These are phyloP conservation scores for Boletus tomentosulus DNA, from an alignment of 768 basidiomycete species.

Conservation along the genomic window DNA sequence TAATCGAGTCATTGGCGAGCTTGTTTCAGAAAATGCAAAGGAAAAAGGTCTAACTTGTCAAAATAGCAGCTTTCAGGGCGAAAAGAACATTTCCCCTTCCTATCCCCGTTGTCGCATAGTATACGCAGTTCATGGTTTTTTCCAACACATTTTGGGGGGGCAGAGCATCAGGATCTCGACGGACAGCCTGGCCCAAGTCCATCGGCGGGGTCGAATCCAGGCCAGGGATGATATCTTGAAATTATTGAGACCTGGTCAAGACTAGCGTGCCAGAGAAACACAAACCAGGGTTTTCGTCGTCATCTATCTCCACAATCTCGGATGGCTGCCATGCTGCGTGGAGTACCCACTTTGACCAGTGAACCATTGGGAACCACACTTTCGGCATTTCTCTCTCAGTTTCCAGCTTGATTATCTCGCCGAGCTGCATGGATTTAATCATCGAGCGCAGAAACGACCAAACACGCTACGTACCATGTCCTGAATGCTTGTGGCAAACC, in stretches of 20 bases:
- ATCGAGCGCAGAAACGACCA: not conserved
- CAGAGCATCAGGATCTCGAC: slow-evolving; percentile 70
- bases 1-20: not conserved
- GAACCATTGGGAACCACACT: slow-evolving; percentile 55
- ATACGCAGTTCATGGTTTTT: slow-evolving; percentile 42
- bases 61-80: slow-evolving; percentile 64
- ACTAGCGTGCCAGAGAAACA: not conserved
- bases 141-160: slow-evolving; percentile 64
- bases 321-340: slow-evolving; percentile 45
- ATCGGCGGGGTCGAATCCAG: slow-evolving; percentile 37
- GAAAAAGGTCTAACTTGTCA: slow-evolving; percentile 45
- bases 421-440: slow-evolving; percentile 39
- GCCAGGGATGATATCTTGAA: slow-evolving; percentile 53
- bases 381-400: slow-evolving; percentile 35
- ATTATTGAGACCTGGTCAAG: not conserved
- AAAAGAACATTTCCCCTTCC: slow-evolving; percentile 60
- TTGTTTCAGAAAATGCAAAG: not conserved
- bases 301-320: slow-evolving; percentile 43
- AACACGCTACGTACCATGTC: slow-evolving; percentile 30
- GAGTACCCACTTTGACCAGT: slow-evolving; percentile 33
- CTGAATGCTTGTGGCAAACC: slow-evolving; percentile 31
- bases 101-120: slow-evolving; percentile 37
- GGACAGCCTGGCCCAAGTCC: slow-evolving; percentile 54
- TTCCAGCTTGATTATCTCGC: slow-evolving; percentile 54
- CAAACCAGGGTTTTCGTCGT: slow-evolving; percentile 66